A percentile compares a stretch with the other conserved stretches of the same genome.
Conservation (phyloP, 345 rosid species). For the Excoecaria cochinchinensis region DNA sequence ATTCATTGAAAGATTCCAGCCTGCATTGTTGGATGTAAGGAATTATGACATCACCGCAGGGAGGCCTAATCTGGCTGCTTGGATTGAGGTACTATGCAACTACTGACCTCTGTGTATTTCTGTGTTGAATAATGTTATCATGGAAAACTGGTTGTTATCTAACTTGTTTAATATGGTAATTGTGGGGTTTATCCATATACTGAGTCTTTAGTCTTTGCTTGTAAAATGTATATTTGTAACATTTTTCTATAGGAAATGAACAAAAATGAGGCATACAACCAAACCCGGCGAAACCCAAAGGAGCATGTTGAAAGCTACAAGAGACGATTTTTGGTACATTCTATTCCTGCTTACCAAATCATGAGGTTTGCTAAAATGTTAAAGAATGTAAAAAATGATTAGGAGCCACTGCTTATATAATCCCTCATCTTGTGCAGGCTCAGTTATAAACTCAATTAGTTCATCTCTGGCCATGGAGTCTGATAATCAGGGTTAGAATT, state of each 20-base stretch:
- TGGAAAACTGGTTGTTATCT: not conserved
- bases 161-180: not conserved
- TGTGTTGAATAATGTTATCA: not conserved
- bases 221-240: not conserved
- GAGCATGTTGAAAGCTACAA: slow-evolving; percentile 25
- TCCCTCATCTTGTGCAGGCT: no score
- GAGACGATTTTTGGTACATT: slow-evolving; percentile 18
- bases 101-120: not conserved
- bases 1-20: slow-evolving; percentile 30
- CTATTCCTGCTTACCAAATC: no score
- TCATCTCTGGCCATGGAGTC: no score
- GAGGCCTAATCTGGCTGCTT: slow-evolving; percentile 25
- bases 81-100: slow-evolving; percentile 24
- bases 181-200: not conserved
- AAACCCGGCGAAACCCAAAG: slow-evolving; percentile 22
- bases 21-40: slow-evolving; percentile 16
- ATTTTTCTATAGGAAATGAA: slow-evolving; percentile 19
- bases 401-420: no score
- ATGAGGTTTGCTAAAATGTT: no score
- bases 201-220: not conserved
- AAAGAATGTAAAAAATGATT: no score
- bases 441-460: no score
- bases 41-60: slow-evolving; percentile 17
- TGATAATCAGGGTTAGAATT: no score
- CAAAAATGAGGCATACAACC: slow-evolving; percentile 24